Evolutionary conservation across 2,329 filamentous ascomycete genomes (phyloP).

Genomic region (Plenodomus tracheiphilus): DNA sequence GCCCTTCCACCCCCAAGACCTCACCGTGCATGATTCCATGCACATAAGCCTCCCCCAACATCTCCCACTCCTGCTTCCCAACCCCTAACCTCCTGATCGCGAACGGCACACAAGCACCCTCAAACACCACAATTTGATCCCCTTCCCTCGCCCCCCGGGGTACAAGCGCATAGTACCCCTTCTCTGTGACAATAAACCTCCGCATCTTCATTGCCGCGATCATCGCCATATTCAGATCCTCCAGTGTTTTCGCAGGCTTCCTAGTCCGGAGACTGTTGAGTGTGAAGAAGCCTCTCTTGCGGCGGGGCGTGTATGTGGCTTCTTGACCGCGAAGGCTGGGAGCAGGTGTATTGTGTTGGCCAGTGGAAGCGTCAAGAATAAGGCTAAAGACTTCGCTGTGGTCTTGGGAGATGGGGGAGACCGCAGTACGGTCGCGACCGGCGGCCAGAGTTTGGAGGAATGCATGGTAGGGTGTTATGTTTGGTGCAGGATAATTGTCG

Average conservation of each 20-base stretch:
- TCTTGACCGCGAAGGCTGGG: slow-evolving; percentile 20
- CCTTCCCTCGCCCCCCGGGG: slow-evolving; percentile 17
- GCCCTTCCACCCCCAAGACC: slow-evolving; percentile 9
- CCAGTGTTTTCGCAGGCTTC: slow-evolving; percentile 15
- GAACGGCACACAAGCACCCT: slow-evolving; percentile 24
- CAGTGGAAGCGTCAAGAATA: slow-evolving; percentile 18
- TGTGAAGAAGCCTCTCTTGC: slow-evolving; percentile 23
- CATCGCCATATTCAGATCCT: slow-evolving; percentile 18
- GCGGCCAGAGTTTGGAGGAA: slow-evolving; percentile 27
- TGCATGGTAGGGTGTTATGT: slow-evolving; percentile 20
- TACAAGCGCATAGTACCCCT: slow-evolving; percentile 27
- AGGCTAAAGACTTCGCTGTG: slow-evolving; percentile 29
- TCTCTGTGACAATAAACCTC: slow-evolving; percentile 23
- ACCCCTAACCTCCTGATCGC: slow-evolving; percentile 8
- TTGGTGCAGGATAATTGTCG: slow-evolving; percentile 7
- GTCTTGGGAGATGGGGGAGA: slow-evolving; percentile 11
- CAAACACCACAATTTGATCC: slow-evolving; percentile 22
- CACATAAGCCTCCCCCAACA: slow-evolving; percentile 28
- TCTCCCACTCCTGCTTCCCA: slow-evolving; percentile 6
- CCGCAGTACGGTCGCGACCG: slow-evolving; percentile 20
- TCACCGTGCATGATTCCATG: slow-evolving; percentile 30
- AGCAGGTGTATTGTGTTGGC: slow-evolving; percentile 8
- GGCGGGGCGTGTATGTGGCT: slow-evolving; percentile 16
- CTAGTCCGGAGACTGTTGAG: slow-evolving; percentile 20
- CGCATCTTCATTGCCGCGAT: slow-evolving; percentile 22